Conservation (phyloP, 192 early-diverging fungal genomes). For the Entrophospora sp. region DNA sequence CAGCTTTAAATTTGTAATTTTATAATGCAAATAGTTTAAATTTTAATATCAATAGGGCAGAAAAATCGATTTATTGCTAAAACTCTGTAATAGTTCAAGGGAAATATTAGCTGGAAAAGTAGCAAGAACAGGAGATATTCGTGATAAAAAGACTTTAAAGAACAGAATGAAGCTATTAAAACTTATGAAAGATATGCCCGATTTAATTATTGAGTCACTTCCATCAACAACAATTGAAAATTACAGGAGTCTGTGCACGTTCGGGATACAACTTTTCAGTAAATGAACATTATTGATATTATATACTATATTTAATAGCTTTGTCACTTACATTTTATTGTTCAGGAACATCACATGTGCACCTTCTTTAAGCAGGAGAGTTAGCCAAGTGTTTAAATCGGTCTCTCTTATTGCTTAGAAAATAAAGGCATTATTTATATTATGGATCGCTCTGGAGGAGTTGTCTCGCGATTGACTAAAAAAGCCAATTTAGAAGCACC, state of each 20-base stretch:
- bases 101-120: neutral
- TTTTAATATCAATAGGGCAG: neutral
- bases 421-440: too few species aligned
- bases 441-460: too few species aligned
- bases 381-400: too few species aligned
- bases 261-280: too few species aligned
- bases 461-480: too few species aligned
- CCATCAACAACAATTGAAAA: neutral
- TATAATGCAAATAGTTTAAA: neutral
- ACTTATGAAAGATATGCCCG: neutral
- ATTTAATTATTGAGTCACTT: neutral
- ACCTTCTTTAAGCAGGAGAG: too few species aligned
- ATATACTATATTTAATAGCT: too few species aligned
- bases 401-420: too few species aligned
- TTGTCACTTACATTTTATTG: too few species aligned
- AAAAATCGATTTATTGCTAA: neutral
- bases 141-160: neutral
- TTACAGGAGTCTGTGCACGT: neutral
- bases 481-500: too few species aligned
- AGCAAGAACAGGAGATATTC: slow-evolving; percentile 3
- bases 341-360: too few species aligned
- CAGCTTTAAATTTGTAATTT: neutral
- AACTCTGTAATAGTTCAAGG: slow-evolving; percentile 1
- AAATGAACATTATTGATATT: too few species aligned
- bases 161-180: neutral